A percentile compares a stretch with the other conserved stretches of the same genome.
Conservation (phyloP, 2,329 filamentous ascomycete genomes). For the Sclerotinia subarctica region DNA sequence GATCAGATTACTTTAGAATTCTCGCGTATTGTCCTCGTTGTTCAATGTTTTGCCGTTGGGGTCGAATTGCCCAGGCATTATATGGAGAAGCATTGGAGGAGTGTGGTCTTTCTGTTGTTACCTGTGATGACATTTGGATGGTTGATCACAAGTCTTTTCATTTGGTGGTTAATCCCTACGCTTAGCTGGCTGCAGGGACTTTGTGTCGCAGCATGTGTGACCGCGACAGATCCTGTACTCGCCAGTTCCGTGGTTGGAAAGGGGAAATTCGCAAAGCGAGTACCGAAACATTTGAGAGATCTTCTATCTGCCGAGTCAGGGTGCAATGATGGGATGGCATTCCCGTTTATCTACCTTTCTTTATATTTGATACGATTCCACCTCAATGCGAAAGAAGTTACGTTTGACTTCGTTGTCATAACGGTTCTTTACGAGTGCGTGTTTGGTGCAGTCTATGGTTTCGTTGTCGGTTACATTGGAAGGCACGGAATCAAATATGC, state of each 20-base stretch:
- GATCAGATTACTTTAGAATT: constrained; percentile 88
- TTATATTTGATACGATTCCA: constrained; percentile 85
- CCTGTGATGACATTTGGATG: constrained; percentile 98
- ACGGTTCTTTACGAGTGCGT: constrained; percentile 95
- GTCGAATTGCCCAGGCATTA: constrained; percentile 90
- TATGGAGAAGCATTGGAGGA: constrained; percentile 98
- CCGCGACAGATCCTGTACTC: constrained; percentile 92
- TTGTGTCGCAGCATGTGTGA: constrained; percentile 86
- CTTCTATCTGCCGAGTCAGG: constrained; percentile 93
- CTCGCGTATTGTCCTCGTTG: constrained; percentile 82
- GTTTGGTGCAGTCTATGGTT: constrained; percentile 86
- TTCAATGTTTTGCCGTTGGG: constrained; percentile 88
- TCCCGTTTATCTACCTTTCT: constrained; percentile 92
- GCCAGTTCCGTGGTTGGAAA: constrained; percentile 98
- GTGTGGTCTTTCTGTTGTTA: constrained; percentile 80
- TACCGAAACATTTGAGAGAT: constrained; percentile 96
- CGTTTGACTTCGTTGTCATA: constrained; percentile 82
- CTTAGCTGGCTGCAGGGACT: constrained; percentile 89
- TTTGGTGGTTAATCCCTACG: constrained; percentile 82
- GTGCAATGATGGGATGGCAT: constrained; percentile 99
- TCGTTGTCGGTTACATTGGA: constrained; percentile 81
- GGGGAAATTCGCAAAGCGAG: constrained; percentile 95
- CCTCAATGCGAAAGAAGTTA: constrained; percentile 63
- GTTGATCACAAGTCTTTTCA: constrained; percentile 86
- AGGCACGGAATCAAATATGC: constrained; percentile 87